phyloP scores from a whole-genome alignment of 2,329 filamentous ascomycete species.

The Tolypocladium tropicale region DNA sequence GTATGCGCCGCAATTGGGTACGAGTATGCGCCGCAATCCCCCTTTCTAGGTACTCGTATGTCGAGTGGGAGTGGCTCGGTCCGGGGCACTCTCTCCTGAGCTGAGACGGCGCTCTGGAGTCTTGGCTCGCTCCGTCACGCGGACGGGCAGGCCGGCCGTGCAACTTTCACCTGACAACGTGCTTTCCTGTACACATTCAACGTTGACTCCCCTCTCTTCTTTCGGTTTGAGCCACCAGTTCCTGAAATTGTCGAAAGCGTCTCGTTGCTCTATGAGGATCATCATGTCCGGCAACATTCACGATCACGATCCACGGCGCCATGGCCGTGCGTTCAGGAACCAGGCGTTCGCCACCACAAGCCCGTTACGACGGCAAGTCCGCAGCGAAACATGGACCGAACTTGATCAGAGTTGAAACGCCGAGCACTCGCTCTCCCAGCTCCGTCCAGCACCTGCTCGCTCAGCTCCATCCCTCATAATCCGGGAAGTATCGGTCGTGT shows the following conservation, averaged over 20 bases:
- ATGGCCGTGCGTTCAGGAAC: not conserved
- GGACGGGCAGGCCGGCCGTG: not conserved
- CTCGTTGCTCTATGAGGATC: too few species aligned
- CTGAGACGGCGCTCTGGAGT: not conserved
- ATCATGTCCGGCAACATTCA: not conserved
- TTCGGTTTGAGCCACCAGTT: not conserved
- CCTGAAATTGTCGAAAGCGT: not conserved
- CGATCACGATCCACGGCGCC: not conserved
- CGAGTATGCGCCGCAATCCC: not conserved
- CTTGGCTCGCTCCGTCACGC: too few species aligned
- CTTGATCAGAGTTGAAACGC: not conserved
- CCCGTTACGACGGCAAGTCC: not conserved
- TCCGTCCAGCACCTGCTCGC: not conserved
- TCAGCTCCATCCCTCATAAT: slow-evolving; percentile 35
- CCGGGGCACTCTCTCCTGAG: too few species aligned
- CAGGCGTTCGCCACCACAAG: not conserved
- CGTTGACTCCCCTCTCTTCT: not conserved
- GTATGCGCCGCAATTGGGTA: not conserved
- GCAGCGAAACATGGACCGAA: not conserved
- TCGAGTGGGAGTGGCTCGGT: not conserved
- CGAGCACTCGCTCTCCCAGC: too few species aligned
- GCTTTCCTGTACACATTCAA: not conserved
- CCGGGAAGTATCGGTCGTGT: slow-evolving; percentile 45
- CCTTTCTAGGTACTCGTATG: not conserved
- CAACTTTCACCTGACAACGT: not conserved